Percentiles rank a stretch among this genome's conserved stretches.
Evolutionary conservation across 345 rosid genomes (phyloP).

Genomic region (Anacardium occidentale): DNA sequence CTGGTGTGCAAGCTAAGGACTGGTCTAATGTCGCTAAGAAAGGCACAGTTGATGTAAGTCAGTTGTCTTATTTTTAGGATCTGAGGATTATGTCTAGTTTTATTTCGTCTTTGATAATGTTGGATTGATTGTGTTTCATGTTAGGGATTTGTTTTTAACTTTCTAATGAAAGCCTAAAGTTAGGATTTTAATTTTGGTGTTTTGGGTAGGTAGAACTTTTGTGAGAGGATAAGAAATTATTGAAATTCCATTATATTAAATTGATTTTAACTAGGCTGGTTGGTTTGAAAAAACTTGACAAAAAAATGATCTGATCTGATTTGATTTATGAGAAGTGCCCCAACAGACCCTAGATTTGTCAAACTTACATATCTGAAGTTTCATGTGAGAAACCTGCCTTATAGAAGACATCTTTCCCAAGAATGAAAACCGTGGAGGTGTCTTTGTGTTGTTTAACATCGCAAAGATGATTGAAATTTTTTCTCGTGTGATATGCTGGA

Average conservation of each 20-base stretch:
- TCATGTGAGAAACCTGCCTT: no score
- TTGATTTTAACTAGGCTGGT: no score
- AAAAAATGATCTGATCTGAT: no score
- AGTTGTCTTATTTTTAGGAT: neutral
- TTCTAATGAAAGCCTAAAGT: neutral
- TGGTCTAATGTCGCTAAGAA: conserved; percentile 91
- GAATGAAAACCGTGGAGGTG: no score
- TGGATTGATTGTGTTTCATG: neutral
- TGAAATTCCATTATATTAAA: neutral
- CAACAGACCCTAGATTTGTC: no score
- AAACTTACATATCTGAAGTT: no score
- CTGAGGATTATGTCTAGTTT: neutral
- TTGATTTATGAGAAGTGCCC: no score
- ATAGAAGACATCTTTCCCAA: no score
- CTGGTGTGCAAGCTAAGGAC: conserved; percentile 76
- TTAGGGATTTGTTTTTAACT: neutral
- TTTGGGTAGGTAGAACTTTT: neutral
- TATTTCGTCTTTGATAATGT: neutral
- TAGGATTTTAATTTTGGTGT: neutral
- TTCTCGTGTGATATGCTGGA: no score
- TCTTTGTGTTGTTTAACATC: no score
- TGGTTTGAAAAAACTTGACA: no score
- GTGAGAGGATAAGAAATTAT: neutral
- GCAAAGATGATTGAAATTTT: no score
- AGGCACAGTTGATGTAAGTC: conserved; percentile 79